Evolutionary conservation across 192 early-diverging fungal species (phyloP).

Genomic region (Coemansia sp.): DNA sequence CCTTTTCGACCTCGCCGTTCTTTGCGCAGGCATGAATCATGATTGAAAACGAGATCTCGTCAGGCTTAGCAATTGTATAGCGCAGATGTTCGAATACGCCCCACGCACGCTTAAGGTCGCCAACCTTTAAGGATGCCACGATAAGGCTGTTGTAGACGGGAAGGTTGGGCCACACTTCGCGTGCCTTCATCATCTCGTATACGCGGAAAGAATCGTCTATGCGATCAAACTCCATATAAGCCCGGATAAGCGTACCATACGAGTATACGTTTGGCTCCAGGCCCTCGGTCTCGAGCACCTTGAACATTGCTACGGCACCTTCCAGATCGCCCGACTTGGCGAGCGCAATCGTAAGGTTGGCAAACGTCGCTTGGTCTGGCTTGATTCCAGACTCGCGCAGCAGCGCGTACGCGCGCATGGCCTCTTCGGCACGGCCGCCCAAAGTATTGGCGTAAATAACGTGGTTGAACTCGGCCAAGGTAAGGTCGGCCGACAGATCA

Average conservation of each 20-base stretch:
- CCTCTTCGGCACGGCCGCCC: slow-evolving; percentile 58
- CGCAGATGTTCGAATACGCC: slow-evolving; percentile 86
- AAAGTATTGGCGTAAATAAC: slow-evolving; percentile 67
- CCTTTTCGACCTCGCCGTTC: slow-evolving; percentile 81
- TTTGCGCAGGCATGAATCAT: slow-evolving; percentile 94
- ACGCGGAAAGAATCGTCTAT: slow-evolving; percentile 74
- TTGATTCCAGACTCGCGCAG: slow-evolving; percentile 62
- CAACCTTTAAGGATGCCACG: slow-evolving; percentile 71
- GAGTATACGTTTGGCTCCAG: slow-evolving; percentile 63
- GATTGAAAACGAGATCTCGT: slow-evolving; percentile 75
- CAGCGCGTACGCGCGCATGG: slow-evolving; percentile 62
- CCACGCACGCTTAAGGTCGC: slow-evolving; percentile 83
- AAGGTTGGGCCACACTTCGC: slow-evolving; percentile 55
- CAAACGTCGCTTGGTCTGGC: slow-evolving; percentile 70
- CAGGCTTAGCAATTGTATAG: slow-evolving; percentile 71
- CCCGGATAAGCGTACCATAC: slow-evolving; percentile 73
- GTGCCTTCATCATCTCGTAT: slow-evolving; percentile 74
- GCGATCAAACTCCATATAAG: slow-evolving; percentile 58
- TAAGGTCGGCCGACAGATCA: slow-evolving; percentile 17
- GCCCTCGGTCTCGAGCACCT: slow-evolving; percentile 56
- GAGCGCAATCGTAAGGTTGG: slow-evolving; percentile 80
- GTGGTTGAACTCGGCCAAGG: slow-evolving; percentile 52
- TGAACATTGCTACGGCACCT: slow-evolving; percentile 63
- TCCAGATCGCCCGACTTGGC: slow-evolving; percentile 64
- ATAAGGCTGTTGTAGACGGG: slow-evolving; percentile 81